Conservation (phyloP, 495 filamentous ascomycete genomes). For the Neurospora tetrasperma region DNA sequence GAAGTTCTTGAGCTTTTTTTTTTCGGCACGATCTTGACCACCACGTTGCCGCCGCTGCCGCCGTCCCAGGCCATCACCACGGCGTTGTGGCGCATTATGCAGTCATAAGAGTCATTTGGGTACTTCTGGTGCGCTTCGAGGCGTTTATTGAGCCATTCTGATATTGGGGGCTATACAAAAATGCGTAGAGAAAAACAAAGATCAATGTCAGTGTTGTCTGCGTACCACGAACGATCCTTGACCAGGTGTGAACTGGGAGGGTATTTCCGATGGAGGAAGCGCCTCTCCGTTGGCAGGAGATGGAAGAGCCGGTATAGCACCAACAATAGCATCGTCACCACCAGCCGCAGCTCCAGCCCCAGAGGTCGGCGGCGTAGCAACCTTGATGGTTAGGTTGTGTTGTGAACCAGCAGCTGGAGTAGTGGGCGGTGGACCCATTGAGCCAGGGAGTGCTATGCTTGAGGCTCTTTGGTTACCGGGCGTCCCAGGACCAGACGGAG, state of each 20-base stretch:
- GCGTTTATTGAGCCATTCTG: slow-evolving; percentile 64
- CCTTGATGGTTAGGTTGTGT: slow-evolving; percentile 19
- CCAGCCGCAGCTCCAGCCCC: background rate
- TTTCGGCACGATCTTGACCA: background rate
- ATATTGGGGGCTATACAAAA: slow-evolving; percentile 56
- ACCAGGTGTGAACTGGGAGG: slow-evolving; percentile 2
- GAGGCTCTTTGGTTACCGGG: slow-evolving; percentile 40
- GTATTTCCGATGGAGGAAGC: slow-evolving; percentile 45
- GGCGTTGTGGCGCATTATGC: slow-evolving; percentile 73
- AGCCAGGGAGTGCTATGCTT: slow-evolving; percentile 42
- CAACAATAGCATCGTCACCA: slow-evolving; percentile 19
- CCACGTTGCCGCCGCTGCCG: slow-evolving; percentile 28
- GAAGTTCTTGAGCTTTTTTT: slow-evolving; percentile 23
- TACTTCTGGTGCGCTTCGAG: slow-evolving; percentile 55
- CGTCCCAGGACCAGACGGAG: slow-evolving; percentile 30
- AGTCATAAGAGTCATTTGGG: slow-evolving; percentile 72
- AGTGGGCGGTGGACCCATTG: slow-evolving; percentile 51
- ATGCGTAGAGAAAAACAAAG: slow-evolving; percentile 4
- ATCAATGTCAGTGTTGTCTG: background rate
- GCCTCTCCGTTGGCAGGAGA: slow-evolving; percentile 44
- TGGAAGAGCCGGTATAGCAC: slow-evolving; percentile 55
- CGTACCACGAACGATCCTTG: slow-evolving; percentile 1
- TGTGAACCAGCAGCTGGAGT: slow-evolving; percentile 22
- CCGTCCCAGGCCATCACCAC: slow-evolving; percentile 47
- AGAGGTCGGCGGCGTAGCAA: slow-evolving; percentile 19